phyloP scores from a whole-genome alignment of 352 stramenopile species.

The Phytophthora palmivora region DNA sequence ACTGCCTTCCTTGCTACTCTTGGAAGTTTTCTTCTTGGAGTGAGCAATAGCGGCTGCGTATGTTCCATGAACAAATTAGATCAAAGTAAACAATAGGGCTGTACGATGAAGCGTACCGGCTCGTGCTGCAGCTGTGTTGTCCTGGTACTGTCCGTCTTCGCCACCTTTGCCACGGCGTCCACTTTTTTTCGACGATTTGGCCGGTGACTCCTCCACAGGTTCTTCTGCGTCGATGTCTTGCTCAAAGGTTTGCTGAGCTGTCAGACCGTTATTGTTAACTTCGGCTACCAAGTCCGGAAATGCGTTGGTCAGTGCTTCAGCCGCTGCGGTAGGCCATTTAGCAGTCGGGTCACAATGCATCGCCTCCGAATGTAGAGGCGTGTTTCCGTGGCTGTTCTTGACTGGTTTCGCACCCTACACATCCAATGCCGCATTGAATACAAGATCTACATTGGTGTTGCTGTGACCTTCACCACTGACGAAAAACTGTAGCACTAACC shows the following conservation, averaged over 20 bases:
- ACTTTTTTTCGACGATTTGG: constrained; percentile 38
- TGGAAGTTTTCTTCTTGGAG: constrained; percentile 70
- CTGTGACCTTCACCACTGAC: neutral
- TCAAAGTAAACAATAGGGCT: neutral
- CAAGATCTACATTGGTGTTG: neutral
- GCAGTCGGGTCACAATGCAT: constrained; percentile 70
- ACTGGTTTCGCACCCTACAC: constrained; percentile 64
- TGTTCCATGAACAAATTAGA: constrained; percentile 16
- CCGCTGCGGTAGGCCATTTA: constrained; percentile 63
- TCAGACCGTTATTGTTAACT: constrained; percentile 66
- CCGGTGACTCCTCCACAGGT: constrained; percentile 22
- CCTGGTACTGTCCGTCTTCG: constrained; percentile 45
- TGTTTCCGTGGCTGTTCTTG: constrained; percentile 66
- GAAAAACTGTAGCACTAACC: constrained; percentile 35
- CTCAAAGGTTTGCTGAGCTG: constrained; percentile 70
- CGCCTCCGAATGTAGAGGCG: constrained; percentile 75
- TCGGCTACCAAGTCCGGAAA: constrained; percentile 65
- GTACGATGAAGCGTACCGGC: constrained; percentile 43
- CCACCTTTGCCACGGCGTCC: constrained; percentile 36
- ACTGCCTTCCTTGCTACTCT: constrained; percentile 41
- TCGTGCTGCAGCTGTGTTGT: constrained; percentile 57
- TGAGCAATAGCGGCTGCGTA: constrained; percentile 67
- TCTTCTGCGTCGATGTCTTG: constrained; percentile 69
- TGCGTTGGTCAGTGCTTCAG: constrained; percentile 45
- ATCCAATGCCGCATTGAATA: neutral